Evolutionary conservation across 2,329 filamentous ascomycete species (phyloP).

Genomic region (Apiospora aurea): DNA sequence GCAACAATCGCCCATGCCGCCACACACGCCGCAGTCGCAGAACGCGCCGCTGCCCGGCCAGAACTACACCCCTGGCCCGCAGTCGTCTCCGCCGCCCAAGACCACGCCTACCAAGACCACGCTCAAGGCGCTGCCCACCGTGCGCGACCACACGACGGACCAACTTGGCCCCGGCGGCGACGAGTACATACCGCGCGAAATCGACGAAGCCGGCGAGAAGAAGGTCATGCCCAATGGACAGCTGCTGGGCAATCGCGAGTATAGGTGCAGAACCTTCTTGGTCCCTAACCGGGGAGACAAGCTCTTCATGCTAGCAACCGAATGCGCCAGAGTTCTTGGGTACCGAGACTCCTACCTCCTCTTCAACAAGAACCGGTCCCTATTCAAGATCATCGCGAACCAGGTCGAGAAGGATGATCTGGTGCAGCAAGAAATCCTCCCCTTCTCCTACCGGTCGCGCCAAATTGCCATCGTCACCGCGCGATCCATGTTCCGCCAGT

Average conservation of each 20-base stretch:
- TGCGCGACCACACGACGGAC: conserved; percentile 96
- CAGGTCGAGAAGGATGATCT: conserved; percentile 96
- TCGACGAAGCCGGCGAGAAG: conserved; percentile 90
- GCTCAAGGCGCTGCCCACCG: conserved; percentile 92
- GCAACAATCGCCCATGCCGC: conserved; percentile 46
- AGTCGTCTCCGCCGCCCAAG: conserved; percentile 74
- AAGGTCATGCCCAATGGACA: conserved; percentile 89
- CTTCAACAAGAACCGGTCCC: conserved; percentile 97
- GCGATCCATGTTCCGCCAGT: conserved; percentile 97
- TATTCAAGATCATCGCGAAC: conserved; percentile 97
- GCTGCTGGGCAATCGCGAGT: conserved; percentile 82
- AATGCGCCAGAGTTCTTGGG: conserved; percentile 90
- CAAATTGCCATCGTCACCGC: conserved; percentile 99
- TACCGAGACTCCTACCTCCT: conserved; percentile 98
- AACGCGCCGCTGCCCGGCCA: conserved; percentile 54
- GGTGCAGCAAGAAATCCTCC: conserved; percentile 91
- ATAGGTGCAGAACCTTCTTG: conserved; percentile 91
- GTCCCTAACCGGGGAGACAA: conserved; percentile 92
- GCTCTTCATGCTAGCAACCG: conserved; percentile 97
- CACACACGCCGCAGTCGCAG: conserved; percentile 63
- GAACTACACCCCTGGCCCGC: conserved; percentile 48
- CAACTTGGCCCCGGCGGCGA: conserved; percentile 89
- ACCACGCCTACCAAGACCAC: conserved; percentile 82
- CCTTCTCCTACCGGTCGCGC: conserved; percentile 96
- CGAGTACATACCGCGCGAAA: conserved; percentile 93